Percentiles rank a stretch among this genome's conserved stretches.
Evolutionary conservation across 1,139 yeast species (phyloP).

Genomic region (Pichia inconspicua): DNA sequence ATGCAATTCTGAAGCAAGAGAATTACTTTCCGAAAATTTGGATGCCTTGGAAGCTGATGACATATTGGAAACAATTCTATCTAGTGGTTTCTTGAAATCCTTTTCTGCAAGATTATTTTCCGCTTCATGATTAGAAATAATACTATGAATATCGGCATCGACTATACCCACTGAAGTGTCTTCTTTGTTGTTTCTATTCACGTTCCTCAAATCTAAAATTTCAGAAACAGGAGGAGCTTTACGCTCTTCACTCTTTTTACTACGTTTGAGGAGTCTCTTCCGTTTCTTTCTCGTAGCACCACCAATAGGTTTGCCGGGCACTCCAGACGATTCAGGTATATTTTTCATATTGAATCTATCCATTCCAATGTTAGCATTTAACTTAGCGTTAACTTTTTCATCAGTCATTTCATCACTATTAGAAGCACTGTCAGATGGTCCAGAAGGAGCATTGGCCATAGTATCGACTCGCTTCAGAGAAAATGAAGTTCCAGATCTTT

Average conservation of each 20-base stretch:
- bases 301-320: slow-evolving; percentile 72
- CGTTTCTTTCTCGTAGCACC: slow-evolving; percentile 51
- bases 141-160: slow-evolving; percentile 12
- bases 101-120: background rate
- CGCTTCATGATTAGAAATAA: background rate
- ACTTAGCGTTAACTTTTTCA: slow-evolving; percentile 12
- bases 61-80: slow-evolving; percentile 8
- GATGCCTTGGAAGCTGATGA: slow-evolving; percentile 3
- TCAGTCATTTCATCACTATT: slow-evolving; percentile 8
- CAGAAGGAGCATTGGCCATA: slow-evolving; percentile 29
- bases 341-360: slow-evolving; percentile 17
- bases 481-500: slow-evolving; percentile 62
- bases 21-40: background rate
- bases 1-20: slow-evolving; percentile 1
- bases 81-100: slow-evolving; percentile 6
- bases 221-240: slow-evolving; percentile 22
- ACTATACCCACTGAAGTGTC: slow-evolving; percentile 24
- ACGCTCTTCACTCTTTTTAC: slow-evolving; percentile 23
- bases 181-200: slow-evolving; percentile 17
- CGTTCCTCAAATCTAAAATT: slow-evolving; percentile 17
- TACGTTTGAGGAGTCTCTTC: slow-evolving; percentile 29
- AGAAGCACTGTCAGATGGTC: slow-evolving; percentile 2
- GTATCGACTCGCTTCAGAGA: slow-evolving; percentile 80
- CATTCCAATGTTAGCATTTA: slow-evolving; percentile 15
- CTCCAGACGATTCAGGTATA: slow-evolving; percentile 42